Percentiles rank a stretch among this genome's conserved stretches.
These are phyloP conservation scores for Lactuca sativa DNA, from an alignment of 129 eudicot genomes.

Conservation along the genomic window DNA sequence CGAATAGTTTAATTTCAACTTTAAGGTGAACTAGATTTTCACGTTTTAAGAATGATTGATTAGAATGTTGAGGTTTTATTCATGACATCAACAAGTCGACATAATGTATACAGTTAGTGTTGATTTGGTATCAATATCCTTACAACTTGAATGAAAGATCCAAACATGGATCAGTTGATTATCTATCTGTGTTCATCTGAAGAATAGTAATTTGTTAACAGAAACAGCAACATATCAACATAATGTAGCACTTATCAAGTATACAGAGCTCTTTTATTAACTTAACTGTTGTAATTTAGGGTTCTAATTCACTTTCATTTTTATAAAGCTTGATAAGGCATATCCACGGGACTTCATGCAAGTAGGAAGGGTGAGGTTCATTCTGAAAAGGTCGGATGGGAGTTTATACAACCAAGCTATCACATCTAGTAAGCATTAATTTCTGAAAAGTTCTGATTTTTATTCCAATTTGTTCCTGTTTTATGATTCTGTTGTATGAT, in stretches of 20 bases:
- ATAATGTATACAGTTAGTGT: not conserved
- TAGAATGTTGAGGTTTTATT: not conserved
- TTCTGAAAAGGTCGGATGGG: constrained; percentile 78
- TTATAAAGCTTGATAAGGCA: constrained; percentile 69
- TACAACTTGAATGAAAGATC: not conserved
- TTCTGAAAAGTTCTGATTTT: not conserved
- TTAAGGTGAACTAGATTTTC: not conserved
- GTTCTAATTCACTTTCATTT: constrained; percentile 3
- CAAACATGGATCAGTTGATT: not conserved
- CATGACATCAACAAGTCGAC: not conserved
- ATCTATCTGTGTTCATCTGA: no score
- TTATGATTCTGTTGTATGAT: not conserved
- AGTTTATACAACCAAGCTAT: constrained; percentile 60
- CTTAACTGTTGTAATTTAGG: not conserved
- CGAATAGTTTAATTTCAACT: not conserved
- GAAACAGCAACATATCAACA: not conserved
- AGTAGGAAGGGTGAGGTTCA: constrained; percentile 84
- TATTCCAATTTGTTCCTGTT: not conserved
- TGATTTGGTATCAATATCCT: not conserved
- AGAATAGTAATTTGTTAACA: not conserved
- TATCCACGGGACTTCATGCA: constrained; percentile 98
- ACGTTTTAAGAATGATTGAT: not conserved
- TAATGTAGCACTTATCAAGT: not conserved
- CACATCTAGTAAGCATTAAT: constrained; percentile 63
- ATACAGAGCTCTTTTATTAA: not conserved